Percentiles rank a stretch among this genome's conserved stretches.
Evolutionary conservation across 495 filamentous ascomycete genomes (phyloP).

Genomic region (Jackrogersella multiformis): DNA sequence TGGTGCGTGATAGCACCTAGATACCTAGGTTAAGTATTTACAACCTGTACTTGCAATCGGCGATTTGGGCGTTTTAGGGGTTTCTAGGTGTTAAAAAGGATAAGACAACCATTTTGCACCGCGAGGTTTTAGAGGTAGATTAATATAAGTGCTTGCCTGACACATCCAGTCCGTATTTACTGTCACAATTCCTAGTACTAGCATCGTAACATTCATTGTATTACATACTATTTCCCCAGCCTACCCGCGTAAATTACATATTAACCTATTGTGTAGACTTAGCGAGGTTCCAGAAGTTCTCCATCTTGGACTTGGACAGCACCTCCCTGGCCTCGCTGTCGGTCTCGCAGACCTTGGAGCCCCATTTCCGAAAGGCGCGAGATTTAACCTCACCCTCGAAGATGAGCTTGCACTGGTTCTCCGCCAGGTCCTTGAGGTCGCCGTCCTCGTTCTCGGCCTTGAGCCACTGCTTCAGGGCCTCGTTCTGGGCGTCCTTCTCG

Average conservation of each 20-base stretch:
- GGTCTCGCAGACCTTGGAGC: conserved; percentile 83
- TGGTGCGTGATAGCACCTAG: conserved; percentile 15
- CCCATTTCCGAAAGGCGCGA: conserved; percentile 85
- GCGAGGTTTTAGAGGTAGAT: conserved; percentile 4
- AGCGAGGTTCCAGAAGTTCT: conserved; percentile 94
- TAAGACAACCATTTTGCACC: background rate
- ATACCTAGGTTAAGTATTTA: background rate
- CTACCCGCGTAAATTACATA: background rate
- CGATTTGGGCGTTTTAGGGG: conserved; percentile 5
- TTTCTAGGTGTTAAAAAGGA: background rate
- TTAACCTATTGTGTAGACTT: conserved; percentile 59
- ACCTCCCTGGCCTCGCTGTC: conserved; percentile 87
- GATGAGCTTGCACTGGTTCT: conserved; percentile 80
- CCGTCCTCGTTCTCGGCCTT: conserved; percentile 81
- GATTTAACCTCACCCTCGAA: conserved; percentile 88
- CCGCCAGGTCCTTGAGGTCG: conserved; percentile 77
- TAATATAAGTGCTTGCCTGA: background rate
- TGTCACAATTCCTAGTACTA: too few relatives aligned
- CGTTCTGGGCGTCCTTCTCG: conserved; percentile 65
- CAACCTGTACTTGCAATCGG: conserved; percentile 3
- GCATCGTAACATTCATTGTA: conserved; percentile 12
- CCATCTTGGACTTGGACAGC: conserved; percentile 83
- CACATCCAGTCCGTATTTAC: background rate
- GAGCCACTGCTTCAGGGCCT: conserved; percentile 75
- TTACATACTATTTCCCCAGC: conserved; percentile 20